Evolutionary conservation across 139 green algal species (phyloP).

Genomic region (Marvania coccoides): DNA sequence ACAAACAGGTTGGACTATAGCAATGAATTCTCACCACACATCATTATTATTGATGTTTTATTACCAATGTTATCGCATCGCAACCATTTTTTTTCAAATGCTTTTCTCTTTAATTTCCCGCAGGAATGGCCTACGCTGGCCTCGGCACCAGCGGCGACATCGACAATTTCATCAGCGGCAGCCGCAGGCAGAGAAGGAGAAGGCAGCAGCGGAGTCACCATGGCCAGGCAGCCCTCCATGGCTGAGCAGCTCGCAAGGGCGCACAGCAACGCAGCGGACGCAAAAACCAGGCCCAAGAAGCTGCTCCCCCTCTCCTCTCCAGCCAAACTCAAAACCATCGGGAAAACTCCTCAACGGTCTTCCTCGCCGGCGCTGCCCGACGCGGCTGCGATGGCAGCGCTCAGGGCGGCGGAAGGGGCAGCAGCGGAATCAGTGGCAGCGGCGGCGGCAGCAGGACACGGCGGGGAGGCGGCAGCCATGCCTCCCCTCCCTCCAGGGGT

Average conservation of each 20-base stretch:
- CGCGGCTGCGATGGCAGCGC: background rate
- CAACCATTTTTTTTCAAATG: too few relatives aligned
- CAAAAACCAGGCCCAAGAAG: slow-evolving; percentile 14
- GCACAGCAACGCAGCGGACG: background rate
- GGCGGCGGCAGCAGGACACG: too few relatives aligned
- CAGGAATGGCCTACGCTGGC: slow-evolving; percentile 8
- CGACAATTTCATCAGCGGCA: background rate
- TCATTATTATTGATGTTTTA: too few relatives aligned
- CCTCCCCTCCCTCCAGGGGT: too few relatives aligned
- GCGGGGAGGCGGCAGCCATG: too few relatives aligned
- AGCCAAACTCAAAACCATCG: slow-evolving; percentile 24
- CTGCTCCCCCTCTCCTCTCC: slow-evolving; percentile 14
- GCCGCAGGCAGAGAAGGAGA: background rate
- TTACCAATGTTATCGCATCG: too few relatives aligned
- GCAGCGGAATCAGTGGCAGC: background rate
- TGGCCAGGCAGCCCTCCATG: slow-evolving; percentile 18
- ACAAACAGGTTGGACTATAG: too few relatives aligned
- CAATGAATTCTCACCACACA: too few relatives aligned
- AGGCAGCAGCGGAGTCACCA: background rate
- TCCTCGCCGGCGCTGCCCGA: too few relatives aligned
- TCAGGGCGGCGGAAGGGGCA: background rate
- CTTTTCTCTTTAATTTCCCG: too few relatives aligned
- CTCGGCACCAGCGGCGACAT: background rate
- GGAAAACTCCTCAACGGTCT: too few relatives aligned
- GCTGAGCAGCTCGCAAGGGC: slow-evolving; percentile 31